These are phyloP conservation scores for Arthrobotrys sphaeroides DNA, from an alignment of 2,329 filamentous ascomycete species.

Conservation along the genomic window DNA sequence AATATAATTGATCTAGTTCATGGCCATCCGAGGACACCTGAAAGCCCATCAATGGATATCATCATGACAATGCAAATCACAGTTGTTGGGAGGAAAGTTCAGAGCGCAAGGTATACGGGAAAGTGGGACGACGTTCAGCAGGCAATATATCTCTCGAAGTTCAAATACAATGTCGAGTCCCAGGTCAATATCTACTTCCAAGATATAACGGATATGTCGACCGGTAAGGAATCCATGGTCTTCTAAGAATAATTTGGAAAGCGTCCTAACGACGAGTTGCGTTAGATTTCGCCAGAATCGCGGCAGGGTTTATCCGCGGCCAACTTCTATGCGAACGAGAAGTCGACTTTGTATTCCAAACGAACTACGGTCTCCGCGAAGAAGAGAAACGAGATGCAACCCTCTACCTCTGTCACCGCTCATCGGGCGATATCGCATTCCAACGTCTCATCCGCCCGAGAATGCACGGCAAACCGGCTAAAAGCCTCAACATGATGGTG, in stretches of 20 bases:
- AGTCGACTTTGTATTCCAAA: conserved; percentile 52
- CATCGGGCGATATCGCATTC: conserved; percentile 47
- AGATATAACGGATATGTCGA: conserved; percentile 49
- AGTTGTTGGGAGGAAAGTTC: conserved; percentile 44
- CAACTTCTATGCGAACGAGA: conserved; percentile 43
- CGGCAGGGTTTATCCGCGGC: conserved; percentile 37
- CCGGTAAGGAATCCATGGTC: conserved; percentile 15
- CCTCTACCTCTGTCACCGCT: conserved; percentile 51
- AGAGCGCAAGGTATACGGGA: conserved; percentile 32
- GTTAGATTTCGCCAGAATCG: conserved; percentile 44
- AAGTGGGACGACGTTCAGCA: conserved; percentile 36
- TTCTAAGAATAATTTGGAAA: not conserved
- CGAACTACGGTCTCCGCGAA: conserved; percentile 50
- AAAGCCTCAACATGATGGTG: conserved; percentile 32
- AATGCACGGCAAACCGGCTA: conserved; percentile 23
- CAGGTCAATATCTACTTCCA: conserved; percentile 48
- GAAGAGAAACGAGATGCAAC: conserved; percentile 48
- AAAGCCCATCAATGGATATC: conserved; percentile 48
- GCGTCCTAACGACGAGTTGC: not conserved
- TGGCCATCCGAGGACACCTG: conserved; percentile 38
- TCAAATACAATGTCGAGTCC: conserved; percentile 46
- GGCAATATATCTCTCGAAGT: conserved; percentile 43
- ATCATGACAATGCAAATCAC: conserved; percentile 50
- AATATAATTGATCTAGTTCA: conserved; percentile 40
- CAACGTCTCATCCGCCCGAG: conserved; percentile 45